A percentile compares a stretch with the other conserved stretches of the same genome.
phyloP scores from a whole-genome alignment of 2,329 filamentous ascomycete genomes.

The Botrytis tulipae region DNA sequence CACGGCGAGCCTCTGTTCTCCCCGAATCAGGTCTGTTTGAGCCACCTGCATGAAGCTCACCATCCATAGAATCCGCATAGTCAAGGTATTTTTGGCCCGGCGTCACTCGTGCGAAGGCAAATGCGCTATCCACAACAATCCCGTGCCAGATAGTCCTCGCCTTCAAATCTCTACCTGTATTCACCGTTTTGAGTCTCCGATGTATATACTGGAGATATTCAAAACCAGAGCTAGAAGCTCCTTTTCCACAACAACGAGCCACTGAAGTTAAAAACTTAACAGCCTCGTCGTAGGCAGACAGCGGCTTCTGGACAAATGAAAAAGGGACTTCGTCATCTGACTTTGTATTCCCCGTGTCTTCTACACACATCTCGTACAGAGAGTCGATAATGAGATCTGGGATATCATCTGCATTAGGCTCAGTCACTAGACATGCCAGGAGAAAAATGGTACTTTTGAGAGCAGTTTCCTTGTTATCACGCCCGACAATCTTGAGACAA shows the following conservation, averaged over 20 bases:
- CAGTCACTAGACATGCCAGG: conserved; percentile 29
- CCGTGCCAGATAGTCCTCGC: conserved; percentile 27
- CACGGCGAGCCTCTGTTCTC: conserved; percentile 24
- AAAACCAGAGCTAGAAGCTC: conserved; percentile 38
- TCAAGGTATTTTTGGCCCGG: conserved; percentile 35
- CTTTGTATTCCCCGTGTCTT: neutral
- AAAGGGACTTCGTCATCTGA: neutral
- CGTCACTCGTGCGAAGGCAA: conserved; percentile 36
- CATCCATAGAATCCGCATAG: conserved; percentile 35
- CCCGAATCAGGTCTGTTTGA: neutral
- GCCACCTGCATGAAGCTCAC: conserved; percentile 9
- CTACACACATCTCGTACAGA: neutral
- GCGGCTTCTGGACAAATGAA: neutral
- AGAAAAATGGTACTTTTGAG: conserved; percentile 25
- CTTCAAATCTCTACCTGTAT: conserved; percentile 11
- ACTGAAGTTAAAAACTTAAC: conserved; percentile 46
- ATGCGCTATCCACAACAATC: conserved; percentile 38
- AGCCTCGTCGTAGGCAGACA: conserved; percentile 24
- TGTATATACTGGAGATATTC: conserved; percentile 43
- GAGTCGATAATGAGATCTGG: conserved; percentile 11
- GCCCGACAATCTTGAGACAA: neutral
- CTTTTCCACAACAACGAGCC: conserved; percentile 49
- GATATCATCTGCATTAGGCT: neutral
- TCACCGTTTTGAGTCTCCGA: conserved; percentile 25
- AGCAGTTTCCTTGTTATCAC: conserved; percentile 4